Conservation (phyloP, 352 stramenopile genomes). For the Elongisporangium undulatum region DNA sequence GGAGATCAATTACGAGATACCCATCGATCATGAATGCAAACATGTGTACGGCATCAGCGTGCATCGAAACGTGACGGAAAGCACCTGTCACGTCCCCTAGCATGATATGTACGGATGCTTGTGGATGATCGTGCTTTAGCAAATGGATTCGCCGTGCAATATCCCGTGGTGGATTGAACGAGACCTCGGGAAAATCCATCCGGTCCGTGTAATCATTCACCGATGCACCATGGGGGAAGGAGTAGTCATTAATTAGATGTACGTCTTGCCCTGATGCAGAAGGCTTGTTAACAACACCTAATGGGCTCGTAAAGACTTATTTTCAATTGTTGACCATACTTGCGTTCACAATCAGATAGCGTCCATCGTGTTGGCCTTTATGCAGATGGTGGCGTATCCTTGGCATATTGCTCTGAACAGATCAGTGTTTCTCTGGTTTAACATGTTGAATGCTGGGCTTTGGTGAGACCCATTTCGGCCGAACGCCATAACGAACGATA, state of each 20-base stretch:
- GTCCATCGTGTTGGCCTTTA: slow-evolving; percentile 6
- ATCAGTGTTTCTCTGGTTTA: not conserved
- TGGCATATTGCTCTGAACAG: not conserved
- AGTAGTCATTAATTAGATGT: slow-evolving; percentile 6
- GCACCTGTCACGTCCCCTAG: slow-evolving; percentile 21
- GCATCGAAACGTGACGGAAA: slow-evolving; percentile 22
- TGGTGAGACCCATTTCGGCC: slow-evolving; percentile 2
- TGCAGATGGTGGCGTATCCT: slow-evolving; percentile 5
- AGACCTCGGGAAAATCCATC: not conserved
- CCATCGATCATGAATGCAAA: slow-evolving; percentile 15
- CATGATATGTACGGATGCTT: slow-evolving; percentile 11
- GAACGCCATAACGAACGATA: slow-evolving; percentile 1
- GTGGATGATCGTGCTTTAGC: slow-evolving; percentile 3
- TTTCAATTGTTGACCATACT: slow-evolving; percentile 1
- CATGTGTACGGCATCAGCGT: slow-evolving; percentile 15
- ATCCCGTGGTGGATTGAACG: slow-evolving; percentile 14
- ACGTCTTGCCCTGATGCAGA: not conserved
- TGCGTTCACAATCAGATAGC: slow-evolving; percentile 1
- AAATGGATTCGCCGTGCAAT: slow-evolving; percentile 13
- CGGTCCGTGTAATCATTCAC: slow-evolving; percentile 8
- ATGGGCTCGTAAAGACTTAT: slow-evolving; percentile 5
- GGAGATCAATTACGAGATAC: slow-evolving; percentile 14
- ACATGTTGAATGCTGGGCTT: not conserved
- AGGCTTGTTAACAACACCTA: slow-evolving; percentile 4
- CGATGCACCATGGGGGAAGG: not conserved